Evolutionary conservation across 2,329 filamentous ascomycete genomes (phyloP), one percentile per base, ranked within the genome.

Genomic region (Onygena corvina): DNA sequence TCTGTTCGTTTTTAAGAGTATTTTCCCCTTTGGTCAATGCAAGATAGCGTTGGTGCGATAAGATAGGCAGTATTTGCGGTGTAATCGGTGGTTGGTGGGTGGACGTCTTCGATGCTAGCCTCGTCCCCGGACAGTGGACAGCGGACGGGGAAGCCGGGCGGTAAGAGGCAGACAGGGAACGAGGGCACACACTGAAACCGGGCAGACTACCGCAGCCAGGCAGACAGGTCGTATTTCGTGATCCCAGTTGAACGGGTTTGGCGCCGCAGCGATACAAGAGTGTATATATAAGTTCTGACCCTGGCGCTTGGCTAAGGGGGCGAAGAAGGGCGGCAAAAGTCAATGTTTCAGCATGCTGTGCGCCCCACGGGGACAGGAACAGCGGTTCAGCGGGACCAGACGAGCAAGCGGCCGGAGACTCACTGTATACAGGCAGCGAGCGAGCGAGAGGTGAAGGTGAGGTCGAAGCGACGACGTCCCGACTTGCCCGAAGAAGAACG

Each of bases 341-440:
- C 36, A 42, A 42, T 46, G 44, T 46, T 46, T 46, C 44, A 46
- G 44, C 44, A 46, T 31, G 16, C n/a, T 18, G n/a, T 46, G 42
- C 42, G 29, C 42, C 30, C 21, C 18, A 11, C 27, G 27, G 20
- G 18, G 14, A 21, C 27, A 46, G 44, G 27, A 23, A 29, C 14
- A 12, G 20, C 36, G 31, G 20, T 47, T 23, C 36, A 42, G 21
- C 12, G 16, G 11, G 36, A 27, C 36, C 25, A 42, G 27, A n/a
- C n/a, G n/a, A n/a, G n/a, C n/a, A n/a, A n/a, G 27, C 36, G 27
- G 12, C 23, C 23, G 36, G 21, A 42, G 36, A 20, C 25, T 11
- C 36, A 42, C 36, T n/a, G 3, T 40, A 25, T n/a, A 20, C 9
- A 27, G 5, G 2, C 12, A 3, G 4, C 14, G 5, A 27, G 9